Base-by-base conservation (phyloP, 192 early-diverging fungal genomes). In the Coemansia sp. region DNA sequence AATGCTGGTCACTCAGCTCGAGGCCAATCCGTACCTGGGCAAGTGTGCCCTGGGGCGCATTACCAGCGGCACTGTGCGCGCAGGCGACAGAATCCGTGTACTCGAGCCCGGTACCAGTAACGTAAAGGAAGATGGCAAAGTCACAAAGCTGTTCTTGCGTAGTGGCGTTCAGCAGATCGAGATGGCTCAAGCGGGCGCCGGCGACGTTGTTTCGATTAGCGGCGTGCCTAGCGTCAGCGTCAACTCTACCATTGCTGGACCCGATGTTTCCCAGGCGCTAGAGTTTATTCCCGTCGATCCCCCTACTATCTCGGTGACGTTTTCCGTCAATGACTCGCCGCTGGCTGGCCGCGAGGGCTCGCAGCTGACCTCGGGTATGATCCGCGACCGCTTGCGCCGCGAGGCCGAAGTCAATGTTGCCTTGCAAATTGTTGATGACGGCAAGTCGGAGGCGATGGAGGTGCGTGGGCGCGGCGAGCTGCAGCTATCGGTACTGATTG, bases 381-480 rank as follows among this genome's bases (percentile, higher is more conserved):
- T 94, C 60, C 85, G 88, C 24, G 88, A 90, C 46, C 86, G 92
- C 11, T 73, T 94, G 46, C 78, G 87, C 58, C 86, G 84, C 66
- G 92, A 94, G 73, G 84, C 87, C 8, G 91, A 92, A 74, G 91
- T 87, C 60, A 94, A 94, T 69, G 90, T 92, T 1, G 89, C 91
- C 5, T 86, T 94, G 39, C 88, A 89, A 67, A 77, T 94, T 37
- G 82, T 85, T 16, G 88, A 90, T 66, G 81, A 83, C 35, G 84
- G 85, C 48, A 85, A 76, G 67, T 89, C 91, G 36, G 85, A 85
- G 57, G 77, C 92, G 0, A 89, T 90, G 71, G 92, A 94, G 77
- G 92, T 94, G 37, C 87, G 88, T 50, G 92, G 92, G 28, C 90
- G 92, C 43, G 92, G 92, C n/a, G 92, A 94, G 82, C 83, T 94